Evolutionary conservation across 1,139 yeast species (phyloP).

Genomic region (Hyphopichia fennica): DNA sequence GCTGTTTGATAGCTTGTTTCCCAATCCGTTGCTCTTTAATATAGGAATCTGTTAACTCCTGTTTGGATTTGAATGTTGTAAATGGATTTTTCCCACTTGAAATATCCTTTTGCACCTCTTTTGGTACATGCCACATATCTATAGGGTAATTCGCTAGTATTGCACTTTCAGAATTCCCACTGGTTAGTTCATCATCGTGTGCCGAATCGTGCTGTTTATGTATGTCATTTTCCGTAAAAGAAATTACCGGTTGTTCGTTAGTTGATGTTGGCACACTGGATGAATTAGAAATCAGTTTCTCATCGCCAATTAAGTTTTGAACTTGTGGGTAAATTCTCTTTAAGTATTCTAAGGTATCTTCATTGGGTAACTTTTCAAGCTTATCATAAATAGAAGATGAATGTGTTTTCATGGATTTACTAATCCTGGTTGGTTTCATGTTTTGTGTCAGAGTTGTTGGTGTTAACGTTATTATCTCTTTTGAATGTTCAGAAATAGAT

Average conservation of each 20-base stretch:
- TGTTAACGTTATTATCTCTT: too few species aligned
- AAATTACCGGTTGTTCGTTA: background rate
- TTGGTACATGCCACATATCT: constrained; percentile 6
- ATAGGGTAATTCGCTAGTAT: constrained; percentile 4
- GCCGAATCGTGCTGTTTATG: too few species aligned
- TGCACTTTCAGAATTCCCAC: background rate
- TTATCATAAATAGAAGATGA: background rate
- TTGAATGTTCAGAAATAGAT: too few species aligned
- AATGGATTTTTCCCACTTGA: constrained; percentile 9
- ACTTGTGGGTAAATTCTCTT: constrained; percentile 10
- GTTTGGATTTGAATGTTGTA: constrained; percentile 1
- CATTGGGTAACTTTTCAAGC: constrained; percentile 6
- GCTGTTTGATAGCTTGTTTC: too few species aligned
- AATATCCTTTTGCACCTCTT: constrained; percentile 2
- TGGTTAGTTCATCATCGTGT: background rate
- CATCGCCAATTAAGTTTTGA: constrained; percentile 2
- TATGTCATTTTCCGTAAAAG: too few species aligned
- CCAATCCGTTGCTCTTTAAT: constrained; percentile 1
- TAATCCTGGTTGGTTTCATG: too few species aligned
- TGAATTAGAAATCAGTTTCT: background rate
- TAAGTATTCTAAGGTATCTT: constrained; percentile 9
- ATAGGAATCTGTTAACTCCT: background rate
- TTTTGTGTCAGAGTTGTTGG: too few species aligned
- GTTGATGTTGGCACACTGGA: background rate
- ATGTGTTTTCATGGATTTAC: too few species aligned